phyloP scores from a whole-genome alignment of 176 grass and related monocot species.

The Cenchrus americanus region DNA sequence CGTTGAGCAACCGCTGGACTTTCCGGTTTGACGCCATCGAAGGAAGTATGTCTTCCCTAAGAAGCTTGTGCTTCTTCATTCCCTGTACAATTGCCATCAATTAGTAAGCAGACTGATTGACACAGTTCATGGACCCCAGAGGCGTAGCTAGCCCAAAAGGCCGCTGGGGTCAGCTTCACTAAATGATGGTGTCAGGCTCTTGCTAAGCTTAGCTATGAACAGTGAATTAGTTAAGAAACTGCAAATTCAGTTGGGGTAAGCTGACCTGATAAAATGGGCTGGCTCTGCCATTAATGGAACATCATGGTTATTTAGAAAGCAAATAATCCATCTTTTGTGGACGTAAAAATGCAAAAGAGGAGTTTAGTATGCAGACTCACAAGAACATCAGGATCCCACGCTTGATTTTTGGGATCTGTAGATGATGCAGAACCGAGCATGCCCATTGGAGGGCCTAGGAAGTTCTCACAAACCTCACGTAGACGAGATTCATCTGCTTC shows the following conservation, averaged over 20 bases:
- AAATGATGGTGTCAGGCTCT: no score
- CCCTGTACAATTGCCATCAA: conserved; percentile 54
- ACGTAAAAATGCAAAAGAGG: background rate
- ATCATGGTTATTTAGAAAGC: background rate
- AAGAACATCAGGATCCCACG: conserved; percentile 84
- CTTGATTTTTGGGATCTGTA: conserved; percentile 52
- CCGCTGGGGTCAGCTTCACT: no score
- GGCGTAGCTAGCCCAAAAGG: no score
- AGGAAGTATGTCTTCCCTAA: conserved; percentile 86
- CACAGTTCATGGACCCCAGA: background rate
- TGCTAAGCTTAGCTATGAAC: no score
- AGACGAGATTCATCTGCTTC: conserved; percentile 89
- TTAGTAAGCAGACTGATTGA: no score
- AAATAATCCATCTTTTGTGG: background rate
- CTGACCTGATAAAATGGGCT: no score
- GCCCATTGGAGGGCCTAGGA: conserved; percentile 76
- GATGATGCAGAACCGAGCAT: conserved; percentile 50
- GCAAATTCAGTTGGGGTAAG: no score
- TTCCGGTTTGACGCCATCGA: conserved; percentile 91
- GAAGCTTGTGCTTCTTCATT: conserved; percentile 88
- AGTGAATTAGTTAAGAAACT: no score
- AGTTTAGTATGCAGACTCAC: conserved; percentile 50
- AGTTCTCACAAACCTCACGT: conserved; percentile 85
- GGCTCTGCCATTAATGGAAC: background rate
- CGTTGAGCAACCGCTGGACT: conserved; percentile 85